A percentile compares a stretch with the other conserved stretches of the same genome.
These are phyloP conservation scores for Leishmania lainsoni DNA, from an alignment of 208 protist genomes.

Conservation along the genomic window DNA sequence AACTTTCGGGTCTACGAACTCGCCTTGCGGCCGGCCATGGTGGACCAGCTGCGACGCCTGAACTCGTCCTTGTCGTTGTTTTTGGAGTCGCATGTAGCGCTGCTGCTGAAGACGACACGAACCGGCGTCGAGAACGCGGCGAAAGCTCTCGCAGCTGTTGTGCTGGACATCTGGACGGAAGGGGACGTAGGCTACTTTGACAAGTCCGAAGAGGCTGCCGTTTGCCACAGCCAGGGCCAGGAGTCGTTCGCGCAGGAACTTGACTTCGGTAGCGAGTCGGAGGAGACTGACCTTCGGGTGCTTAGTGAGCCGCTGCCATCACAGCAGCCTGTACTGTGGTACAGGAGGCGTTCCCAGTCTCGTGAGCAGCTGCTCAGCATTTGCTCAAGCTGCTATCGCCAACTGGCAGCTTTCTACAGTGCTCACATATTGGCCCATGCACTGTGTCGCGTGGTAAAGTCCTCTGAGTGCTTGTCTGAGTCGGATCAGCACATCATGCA, in stretches of 20 bases:
- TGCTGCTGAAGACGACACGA: conserved; percentile 39
- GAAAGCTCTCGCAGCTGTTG: conserved; percentile 24
- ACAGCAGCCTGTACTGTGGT: conserved; percentile 25
- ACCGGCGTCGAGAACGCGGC: conserved; percentile 48
- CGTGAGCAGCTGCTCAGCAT: conserved; percentile 22
- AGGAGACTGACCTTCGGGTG: conserved; percentile 43
- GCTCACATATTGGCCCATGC: conserved; percentile 22
- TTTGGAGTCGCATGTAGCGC: conserved; percentile 38
- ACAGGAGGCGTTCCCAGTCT: conserved; percentile 16
- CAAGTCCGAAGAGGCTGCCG: conserved; percentile 18
- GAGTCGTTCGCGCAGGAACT: conserved; percentile 59
- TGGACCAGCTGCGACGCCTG: conserved; percentile 48
- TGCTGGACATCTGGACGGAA: conserved; percentile 42
- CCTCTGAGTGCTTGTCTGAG: conserved; percentile 3
- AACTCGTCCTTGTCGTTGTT: conserved; percentile 40
- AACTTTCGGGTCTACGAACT: conserved; percentile 70
- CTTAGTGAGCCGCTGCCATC: conserved; percentile 29
- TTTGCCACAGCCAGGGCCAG: conserved; percentile 8
- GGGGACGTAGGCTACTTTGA: conserved; percentile 56
- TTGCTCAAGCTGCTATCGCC: conserved; percentile 21
- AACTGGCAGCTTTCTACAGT: conserved; percentile 25
- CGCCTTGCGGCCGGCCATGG: conserved; percentile 57
- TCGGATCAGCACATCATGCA: conserved; percentile 19
- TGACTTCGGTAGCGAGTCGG: conserved; percentile 66
- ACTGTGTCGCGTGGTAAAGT: conserved; percentile 17